Evolutionary conservation across 2,329 filamentous ascomycete species (phyloP).

Genomic region (Colletotrichum sp.): DNA sequence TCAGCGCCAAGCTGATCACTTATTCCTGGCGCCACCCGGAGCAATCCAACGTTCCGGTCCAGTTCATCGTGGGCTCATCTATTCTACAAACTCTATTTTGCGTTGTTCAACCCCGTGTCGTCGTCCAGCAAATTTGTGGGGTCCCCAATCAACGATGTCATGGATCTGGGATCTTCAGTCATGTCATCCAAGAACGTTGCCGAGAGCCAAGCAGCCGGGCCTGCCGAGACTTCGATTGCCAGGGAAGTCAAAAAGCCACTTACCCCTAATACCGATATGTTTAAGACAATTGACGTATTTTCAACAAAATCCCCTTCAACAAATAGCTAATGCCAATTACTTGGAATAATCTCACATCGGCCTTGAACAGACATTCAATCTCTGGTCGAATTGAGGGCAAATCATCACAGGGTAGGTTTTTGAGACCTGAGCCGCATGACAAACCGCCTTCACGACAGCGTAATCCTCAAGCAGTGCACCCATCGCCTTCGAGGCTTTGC

Average conservation of each 20-base stretch:
- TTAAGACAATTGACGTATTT: not conserved
- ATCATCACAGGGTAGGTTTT: too few relatives aligned
- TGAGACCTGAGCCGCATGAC: too few relatives aligned
- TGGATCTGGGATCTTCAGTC: slow-evolving; percentile 1
- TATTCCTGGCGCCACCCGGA: not conserved
- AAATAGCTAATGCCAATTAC: not conserved
- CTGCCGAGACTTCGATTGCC: not conserved
- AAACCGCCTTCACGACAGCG: not conserved
- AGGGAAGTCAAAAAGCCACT: not conserved
- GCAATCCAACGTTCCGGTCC: not conserved
- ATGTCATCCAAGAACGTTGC: not conserved
- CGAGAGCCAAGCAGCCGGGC: not conserved
- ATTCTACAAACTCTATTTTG: not conserved
- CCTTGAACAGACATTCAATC: too few relatives aligned
- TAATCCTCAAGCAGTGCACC: not conserved
- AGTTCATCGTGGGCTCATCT: not conserved
- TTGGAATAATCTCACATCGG: not conserved
- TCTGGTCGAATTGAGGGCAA: not conserved
- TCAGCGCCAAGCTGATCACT: not conserved
- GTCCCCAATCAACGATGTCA: slow-evolving; percentile 1
- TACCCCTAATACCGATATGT: not conserved
- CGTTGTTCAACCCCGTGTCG: not conserved
- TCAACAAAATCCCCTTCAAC: not conserved
- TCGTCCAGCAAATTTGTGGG: not conserved
- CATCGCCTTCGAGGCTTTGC: not conserved